These are phyloP conservation scores for Trapa incisa DNA, from an alignment of 345 rosid species.

Conservation along the genomic window DNA sequence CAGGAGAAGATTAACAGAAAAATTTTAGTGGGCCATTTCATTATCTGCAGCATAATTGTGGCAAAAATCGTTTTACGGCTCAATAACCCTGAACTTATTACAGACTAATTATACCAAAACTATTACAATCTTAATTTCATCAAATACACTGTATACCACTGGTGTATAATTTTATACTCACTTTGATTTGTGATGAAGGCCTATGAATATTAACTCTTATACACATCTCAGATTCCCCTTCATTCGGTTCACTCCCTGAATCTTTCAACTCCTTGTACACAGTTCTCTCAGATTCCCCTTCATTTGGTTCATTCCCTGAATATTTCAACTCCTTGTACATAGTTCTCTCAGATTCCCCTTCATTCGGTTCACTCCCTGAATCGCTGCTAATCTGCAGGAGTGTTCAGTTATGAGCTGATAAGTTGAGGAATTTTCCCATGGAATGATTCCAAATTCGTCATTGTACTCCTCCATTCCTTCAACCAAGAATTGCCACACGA, in stretches of 20 bases:
- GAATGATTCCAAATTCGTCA: constrained; percentile 76
- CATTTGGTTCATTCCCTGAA: constrained; percentile 21
- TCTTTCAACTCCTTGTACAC: no score
- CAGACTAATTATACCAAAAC: no score
- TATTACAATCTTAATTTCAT: no score
- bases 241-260: constrained; percentile 17
- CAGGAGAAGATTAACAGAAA: neutral
- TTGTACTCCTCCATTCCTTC: constrained; percentile 77
- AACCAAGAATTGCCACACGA: constrained; percentile 69
- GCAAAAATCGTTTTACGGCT: no score
- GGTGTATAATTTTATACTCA: no score
- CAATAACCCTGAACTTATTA: no score
- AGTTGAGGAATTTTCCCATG: constrained; percentile 56
- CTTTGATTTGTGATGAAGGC: no score
- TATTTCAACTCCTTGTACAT: constrained; percentile 23
- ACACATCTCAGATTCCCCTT: constrained; percentile 37
- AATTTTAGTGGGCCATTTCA: neutral
- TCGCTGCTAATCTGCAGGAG: constrained; percentile 56
- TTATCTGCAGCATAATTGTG: neutral
- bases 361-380: constrained; percentile 21
- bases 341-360: constrained; percentile 30
- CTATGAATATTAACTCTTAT: neutral
- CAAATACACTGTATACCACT: no score
- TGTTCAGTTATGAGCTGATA: constrained; percentile 43
- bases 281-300: constrained; percentile 21